Percentiles rank a stretch among this genome's conserved stretches.
These are phyloP conservation scores for Domatiomyces catenatus DNA, from an alignment of 2,329 filamentous ascomycete species.

Conservation along the genomic window DNA sequence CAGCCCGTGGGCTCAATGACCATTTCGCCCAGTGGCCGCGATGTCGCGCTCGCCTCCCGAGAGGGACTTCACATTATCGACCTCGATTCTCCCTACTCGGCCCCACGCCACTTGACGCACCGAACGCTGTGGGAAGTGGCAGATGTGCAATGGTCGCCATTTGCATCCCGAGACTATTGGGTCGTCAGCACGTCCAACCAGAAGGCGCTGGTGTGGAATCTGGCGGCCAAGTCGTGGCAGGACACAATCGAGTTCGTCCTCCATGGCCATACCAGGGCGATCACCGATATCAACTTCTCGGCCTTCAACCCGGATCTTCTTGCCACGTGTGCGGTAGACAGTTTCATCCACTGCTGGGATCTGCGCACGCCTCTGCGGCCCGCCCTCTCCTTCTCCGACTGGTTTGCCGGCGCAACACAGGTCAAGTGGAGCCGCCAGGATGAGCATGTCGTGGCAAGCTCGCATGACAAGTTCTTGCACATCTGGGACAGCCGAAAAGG, in stretches of 20 bases:
- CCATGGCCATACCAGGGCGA: conserved; percentile 71
- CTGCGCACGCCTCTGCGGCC: conserved; percentile 58
- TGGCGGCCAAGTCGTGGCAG: conserved; percentile 54
- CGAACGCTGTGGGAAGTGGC: conserved; percentile 87
- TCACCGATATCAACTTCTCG: conserved; percentile 93
- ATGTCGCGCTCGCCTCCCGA: conserved; percentile 77
- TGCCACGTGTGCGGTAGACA: conserved; percentile 82
- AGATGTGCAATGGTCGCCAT: conserved; percentile 93
- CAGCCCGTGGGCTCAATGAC: conserved; percentile 72
- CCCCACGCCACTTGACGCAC: conserved; percentile 70
- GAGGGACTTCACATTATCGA: conserved; percentile 85
- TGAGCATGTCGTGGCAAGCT: conserved; percentile 72
- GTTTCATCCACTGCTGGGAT: conserved; percentile 88
- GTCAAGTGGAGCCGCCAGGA: conserved; percentile 90
- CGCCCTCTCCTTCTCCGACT: conserved; percentile 72
- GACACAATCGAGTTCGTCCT: conserved; percentile 80
- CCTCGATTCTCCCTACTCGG: conserved; percentile 74
- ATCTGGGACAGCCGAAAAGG: conserved; percentile 83
- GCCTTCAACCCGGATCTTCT: conserved; percentile 80
- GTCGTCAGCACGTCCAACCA: conserved; percentile 89
- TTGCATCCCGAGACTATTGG: conserved; percentile 79
- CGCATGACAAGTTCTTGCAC: conserved; percentile 72
- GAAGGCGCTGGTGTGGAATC: conserved; percentile 84
- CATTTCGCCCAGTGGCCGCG: conserved; percentile 79
- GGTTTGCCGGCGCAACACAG: conserved; percentile 84